Conservation (phyloP, 345 rosid genomes). For the Syzygium grande region DNA sequence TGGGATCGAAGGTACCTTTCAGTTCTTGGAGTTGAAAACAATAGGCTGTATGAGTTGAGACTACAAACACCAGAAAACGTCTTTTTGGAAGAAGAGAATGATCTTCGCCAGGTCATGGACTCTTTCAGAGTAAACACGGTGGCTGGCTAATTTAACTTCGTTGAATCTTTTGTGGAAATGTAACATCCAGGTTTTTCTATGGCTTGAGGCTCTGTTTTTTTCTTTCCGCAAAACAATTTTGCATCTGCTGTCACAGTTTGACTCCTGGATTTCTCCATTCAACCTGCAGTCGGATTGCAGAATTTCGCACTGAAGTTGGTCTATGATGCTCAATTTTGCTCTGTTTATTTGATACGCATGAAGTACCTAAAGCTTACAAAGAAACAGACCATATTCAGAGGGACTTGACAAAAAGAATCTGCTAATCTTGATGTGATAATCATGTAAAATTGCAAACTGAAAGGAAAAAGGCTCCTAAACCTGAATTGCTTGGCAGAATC, state of each 20-base stretch:
- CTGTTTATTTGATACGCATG: background rate
- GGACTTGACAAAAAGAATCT: background rate
- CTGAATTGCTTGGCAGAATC: background rate
- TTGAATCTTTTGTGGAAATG: background rate
- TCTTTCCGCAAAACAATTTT: background rate
- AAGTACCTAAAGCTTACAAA: background rate
- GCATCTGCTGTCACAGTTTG: background rate
- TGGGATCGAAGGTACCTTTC: conserved; percentile 89
- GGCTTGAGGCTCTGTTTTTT: background rate
- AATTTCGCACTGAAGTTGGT: background rate
- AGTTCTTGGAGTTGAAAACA: conserved; percentile 85
- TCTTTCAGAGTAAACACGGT: conserved; percentile 85
- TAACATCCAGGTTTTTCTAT: background rate
- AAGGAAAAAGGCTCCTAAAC: background rate
- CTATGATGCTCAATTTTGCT: background rate
- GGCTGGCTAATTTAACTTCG: conserved; percentile 10
- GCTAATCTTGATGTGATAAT: background rate
- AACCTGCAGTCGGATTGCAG: background rate
- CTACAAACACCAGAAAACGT: conserved; percentile 88
- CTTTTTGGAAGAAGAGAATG: conserved; percentile 72
- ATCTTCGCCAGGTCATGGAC: conserved; percentile 78
- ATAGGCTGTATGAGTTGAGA: conserved; percentile 66
- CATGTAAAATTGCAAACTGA: background rate
- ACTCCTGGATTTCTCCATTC: background rate
- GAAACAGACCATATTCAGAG: background rate